Evolutionary conservation across 2,329 filamentous ascomycete species (phyloP).

Genomic region (Penicillium corylophilum): DNA sequence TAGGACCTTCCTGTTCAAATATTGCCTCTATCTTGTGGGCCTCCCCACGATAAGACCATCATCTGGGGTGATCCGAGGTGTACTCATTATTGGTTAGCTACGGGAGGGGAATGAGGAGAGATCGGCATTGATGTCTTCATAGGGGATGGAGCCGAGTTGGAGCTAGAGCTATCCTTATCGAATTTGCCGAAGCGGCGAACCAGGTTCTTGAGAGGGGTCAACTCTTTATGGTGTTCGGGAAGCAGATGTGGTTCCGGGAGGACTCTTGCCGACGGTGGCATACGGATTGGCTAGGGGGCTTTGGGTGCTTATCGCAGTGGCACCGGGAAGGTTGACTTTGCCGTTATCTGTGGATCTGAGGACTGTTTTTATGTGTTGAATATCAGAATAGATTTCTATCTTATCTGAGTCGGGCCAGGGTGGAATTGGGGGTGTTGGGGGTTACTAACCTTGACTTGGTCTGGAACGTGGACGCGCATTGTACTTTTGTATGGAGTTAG

Average conservation of each 20-base stretch:
- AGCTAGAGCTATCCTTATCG: background rate
- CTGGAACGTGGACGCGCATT: background rate
- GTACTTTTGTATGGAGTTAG: background rate
- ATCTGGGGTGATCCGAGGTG: conserved; percentile 16
- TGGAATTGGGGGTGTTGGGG: background rate
- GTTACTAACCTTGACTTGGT: too few species aligned
- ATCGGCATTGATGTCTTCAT: conserved; percentile 11
- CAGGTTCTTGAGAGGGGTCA: background rate
- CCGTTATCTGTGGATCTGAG: background rate
- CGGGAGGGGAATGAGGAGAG: conserved; percentile 17
- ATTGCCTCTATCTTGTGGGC: too few species aligned
- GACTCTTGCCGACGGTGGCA: conserved; percentile 2
- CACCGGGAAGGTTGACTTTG: background rate
- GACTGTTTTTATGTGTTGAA: background rate
- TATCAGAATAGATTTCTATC: background rate
- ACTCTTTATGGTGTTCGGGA: background rate
- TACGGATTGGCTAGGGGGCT: background rate
- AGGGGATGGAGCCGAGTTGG: background rate
- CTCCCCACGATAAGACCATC: conserved; percentile 20
- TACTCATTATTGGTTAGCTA: conserved; percentile 3
- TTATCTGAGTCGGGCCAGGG: background rate
- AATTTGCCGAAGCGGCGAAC: background rate
- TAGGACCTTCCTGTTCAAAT: too few species aligned
- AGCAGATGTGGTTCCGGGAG: conserved; percentile 4
- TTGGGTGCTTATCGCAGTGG: background rate